These are phyloP conservation scores for Penicillium crustosum DNA, from an alignment of 2,329 filamentous ascomycete species.

Conservation along the genomic window DNA sequence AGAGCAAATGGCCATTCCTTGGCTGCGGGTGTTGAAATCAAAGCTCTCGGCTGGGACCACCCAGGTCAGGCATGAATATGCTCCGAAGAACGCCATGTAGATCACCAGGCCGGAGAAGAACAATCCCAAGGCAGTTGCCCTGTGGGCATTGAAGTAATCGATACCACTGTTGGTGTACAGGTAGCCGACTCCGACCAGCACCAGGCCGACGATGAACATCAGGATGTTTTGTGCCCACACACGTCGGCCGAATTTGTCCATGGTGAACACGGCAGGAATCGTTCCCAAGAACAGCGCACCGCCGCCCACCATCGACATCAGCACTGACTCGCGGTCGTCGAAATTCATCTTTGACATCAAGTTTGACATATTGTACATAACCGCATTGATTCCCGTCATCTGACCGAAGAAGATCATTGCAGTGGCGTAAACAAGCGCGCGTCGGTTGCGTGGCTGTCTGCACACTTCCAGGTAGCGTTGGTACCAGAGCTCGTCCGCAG, in stretches of 20 bases:
- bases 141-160: neutral
- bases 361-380: conserved; percentile 8
- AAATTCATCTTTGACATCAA: conserved; percentile 8
- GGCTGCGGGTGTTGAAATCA: conserved; percentile 46
- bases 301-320: neutral
- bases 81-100: neutral
- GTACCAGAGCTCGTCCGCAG: neutral
- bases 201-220: neutral
- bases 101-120: neutral
- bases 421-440: neutral
- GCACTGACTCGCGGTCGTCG: conserved; percentile 40
- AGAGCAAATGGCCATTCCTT: conserved; percentile 67
- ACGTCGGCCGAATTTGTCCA: neutral
- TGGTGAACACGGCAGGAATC: neutral
- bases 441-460: neutral
- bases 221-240: neutral
- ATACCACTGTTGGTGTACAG: neutral
- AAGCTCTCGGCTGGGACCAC: conserved; percentile 33
- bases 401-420: conserved; percentile 31
- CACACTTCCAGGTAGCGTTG: neutral
- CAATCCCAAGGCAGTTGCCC: neutral
- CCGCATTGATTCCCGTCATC: conserved; percentile 1
- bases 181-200: neutral
- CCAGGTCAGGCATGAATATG: conserved; percentile 1
- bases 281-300: neutral